Percentiles rank a stretch among this genome's conserved stretches.
These are phyloP conservation scores for Larix kaempferi DNA, from an alignment of 75 land plant species.

Conservation along the genomic window DNA sequence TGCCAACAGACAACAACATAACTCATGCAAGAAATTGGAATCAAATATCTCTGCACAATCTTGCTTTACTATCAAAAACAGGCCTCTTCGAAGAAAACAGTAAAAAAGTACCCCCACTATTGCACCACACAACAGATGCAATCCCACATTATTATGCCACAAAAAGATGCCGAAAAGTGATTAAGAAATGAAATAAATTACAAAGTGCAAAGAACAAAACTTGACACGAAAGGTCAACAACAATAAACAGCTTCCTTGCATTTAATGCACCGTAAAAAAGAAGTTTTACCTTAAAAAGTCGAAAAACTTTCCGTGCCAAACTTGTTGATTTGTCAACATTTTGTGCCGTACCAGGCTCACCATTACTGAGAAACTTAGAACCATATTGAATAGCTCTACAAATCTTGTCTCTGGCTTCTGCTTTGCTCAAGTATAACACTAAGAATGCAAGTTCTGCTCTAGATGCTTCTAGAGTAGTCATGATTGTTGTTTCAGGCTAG, in stretches of 20 bases:
- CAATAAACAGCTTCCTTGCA: background rate
- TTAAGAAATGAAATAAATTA: background rate
- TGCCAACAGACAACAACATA: too few relatives aligned
- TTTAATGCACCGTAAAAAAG: background rate
- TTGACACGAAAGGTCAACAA: background rate
- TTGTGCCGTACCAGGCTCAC: conserved; percentile 90
- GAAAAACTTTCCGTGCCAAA: conserved; percentile 93
- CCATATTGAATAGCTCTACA: conserved; percentile 98
- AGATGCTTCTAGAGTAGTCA: conserved; percentile 73
- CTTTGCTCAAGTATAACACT: conserved; percentile 81
- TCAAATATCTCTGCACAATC: background rate
- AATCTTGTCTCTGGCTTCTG: conserved; percentile 96
- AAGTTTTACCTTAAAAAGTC: conserved; percentile 76
- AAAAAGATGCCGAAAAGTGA: background rate
- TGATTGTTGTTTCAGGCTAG: conserved; percentile 9
- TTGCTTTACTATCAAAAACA: background rate
- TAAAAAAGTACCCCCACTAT: background rate
- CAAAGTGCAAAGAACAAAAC: background rate
- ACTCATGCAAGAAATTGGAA: background rate
- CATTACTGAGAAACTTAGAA: conserved; percentile 89
- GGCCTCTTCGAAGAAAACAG: background rate
- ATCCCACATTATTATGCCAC: too few relatives aligned
- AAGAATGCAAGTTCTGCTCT: conserved; percentile 88
- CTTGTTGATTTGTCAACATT: conserved; percentile 94
- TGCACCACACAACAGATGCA: background rate